Conservation (phyloP, 2,329 filamentous ascomycete species). For the Neurospora sp. region DNA sequence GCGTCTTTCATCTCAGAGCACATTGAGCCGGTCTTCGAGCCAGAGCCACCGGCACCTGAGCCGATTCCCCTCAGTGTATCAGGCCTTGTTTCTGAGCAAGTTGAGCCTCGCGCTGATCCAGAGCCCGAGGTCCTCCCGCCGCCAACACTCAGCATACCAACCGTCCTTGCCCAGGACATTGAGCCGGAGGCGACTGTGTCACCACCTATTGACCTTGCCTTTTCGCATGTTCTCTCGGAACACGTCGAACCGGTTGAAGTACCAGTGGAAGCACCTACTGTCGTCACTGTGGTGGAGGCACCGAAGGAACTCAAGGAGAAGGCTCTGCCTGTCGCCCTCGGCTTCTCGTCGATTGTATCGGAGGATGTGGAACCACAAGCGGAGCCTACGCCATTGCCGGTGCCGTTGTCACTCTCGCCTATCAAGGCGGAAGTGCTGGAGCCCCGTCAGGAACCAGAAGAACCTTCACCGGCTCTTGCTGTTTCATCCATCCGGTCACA, state of each 20-base stretch:
- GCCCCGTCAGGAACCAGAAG: constrained; percentile 10
- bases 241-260: constrained; percentile 19
- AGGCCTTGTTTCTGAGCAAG: constrained; percentile 8
- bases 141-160: constrained; percentile 10
- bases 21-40: constrained; percentile 13
- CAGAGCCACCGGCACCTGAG: constrained; percentile 10
- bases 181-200: constrained; percentile 20
- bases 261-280: constrained; percentile 6
- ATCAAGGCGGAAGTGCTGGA: constrained; percentile 9
- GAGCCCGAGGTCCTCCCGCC: constrained; percentile 12
- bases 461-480: constrained; percentile 8
- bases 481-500: constrained; percentile 17
- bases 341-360: constrained; percentile 24
- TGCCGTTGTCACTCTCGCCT: constrained; percentile 10
- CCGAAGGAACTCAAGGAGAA: constrained; percentile 1
- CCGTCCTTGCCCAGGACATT: constrained; percentile 10
- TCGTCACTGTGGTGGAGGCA: constrained; percentile 13
- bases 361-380: constrained; percentile 24
- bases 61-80: constrained; percentile 11
- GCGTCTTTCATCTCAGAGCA: constrained; percentile 8
- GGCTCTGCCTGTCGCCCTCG: constrained; percentile 8
- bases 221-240: constrained; percentile 13
- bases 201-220: constrained; percentile 8
- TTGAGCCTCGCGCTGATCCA: constrained; percentile 21
- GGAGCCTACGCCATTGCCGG: constrained; percentile 14